Percentiles rank a stretch among this genome's conserved stretches.
Conservation (phyloP, 352 stramenopile genomes). For the Phytophthora pistaciae region DNA sequence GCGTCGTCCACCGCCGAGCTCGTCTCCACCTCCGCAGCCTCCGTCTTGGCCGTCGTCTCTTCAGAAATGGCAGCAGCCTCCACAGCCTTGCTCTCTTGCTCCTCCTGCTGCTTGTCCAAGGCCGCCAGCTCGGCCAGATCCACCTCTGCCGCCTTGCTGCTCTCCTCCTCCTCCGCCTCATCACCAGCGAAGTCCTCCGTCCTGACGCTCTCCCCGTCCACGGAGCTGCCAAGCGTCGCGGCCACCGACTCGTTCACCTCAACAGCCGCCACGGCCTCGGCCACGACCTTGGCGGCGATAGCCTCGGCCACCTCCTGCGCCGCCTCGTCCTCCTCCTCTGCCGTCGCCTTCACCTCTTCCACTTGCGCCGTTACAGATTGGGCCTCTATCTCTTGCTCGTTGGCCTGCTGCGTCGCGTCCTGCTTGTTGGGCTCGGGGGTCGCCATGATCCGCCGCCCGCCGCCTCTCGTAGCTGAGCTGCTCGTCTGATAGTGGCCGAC, state of each 20-base stretch:
- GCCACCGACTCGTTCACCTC: constrained; percentile 31
- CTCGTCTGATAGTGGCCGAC: not conserved
- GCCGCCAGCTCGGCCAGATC: constrained; percentile 33
- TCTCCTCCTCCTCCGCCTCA: constrained; percentile 17
- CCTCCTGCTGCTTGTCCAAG: constrained; percentile 3
- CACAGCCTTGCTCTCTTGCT: not conserved
- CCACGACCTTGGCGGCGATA: constrained; percentile 1
- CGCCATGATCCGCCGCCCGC: constrained; percentile 20
- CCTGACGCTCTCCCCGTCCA: constrained; percentile 31
- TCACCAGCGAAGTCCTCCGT: constrained; percentile 34
- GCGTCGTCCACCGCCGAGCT: constrained; percentile 12
- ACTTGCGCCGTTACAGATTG: too few species aligned
- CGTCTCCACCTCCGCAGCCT: constrained; percentile 1
- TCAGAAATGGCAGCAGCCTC: not conserved
- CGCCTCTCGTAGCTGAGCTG: not conserved
- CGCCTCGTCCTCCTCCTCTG: not conserved
- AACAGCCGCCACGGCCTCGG: not conserved
- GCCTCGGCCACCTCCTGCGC: constrained; percentile 11
- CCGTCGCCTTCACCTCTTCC: not conserved
- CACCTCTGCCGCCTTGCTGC: constrained; percentile 21
- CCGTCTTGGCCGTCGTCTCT: not conserved
- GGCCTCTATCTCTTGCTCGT: too few species aligned
- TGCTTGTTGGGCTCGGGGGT: constrained; percentile 9
- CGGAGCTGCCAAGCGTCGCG: constrained; percentile 32
- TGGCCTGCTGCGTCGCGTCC: constrained; percentile 1